Evolutionary conservation across 2,329 filamentous ascomycete species (phyloP), one percentile per base, ranked within the genome.

Genomic region (Penicillium concentricum): DNA sequence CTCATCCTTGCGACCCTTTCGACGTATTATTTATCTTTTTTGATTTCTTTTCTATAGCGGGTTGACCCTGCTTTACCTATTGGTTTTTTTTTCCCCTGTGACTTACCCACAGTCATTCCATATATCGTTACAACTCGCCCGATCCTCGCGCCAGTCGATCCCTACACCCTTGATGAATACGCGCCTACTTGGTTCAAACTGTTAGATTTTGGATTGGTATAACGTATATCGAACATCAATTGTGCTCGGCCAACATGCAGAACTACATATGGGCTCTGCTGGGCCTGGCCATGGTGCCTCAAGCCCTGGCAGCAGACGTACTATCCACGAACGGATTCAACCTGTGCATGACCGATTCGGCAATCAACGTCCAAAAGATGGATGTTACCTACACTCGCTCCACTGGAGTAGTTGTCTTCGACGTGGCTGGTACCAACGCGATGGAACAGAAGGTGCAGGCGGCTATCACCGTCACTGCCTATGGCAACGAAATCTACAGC

Each of bases 321-420:
- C 84, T 99, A 56, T 84, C 87, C 70, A 97, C 92, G 24, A 84
- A 83, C 61, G 90, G 92, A 57, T 96, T 94, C 78, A 85, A 81
- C 68, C 86, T 87, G 62, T 97, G 94, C 76, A 66, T 82, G 66
- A 62, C 68, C 12, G 69, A 72, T 45, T 73, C 80, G 57, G 76
- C 83, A 65, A 86, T 97, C 67, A 82, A 82, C 60, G 87, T 97
- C 52, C 80, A 91, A 63, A 86, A 83, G 66, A 80, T 95, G 61
- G 80, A 93, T 66, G 88, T 97, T 58, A 79, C 84, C 65, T 97
- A 95, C 78, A 85, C 96, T 79, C 87, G 87, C 62, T 81, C 83
- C 57, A 86, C 87, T 58, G 87, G 89, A 71, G 83, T 82, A 47
- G 83, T 97, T 59, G 84, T 78, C 4, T 97, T 97, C 75, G 87